These are phyloP conservation scores for Fusarium clavum DNA, from an alignment of 2,329 filamentous ascomycete species.

Conservation along the genomic window DNA sequence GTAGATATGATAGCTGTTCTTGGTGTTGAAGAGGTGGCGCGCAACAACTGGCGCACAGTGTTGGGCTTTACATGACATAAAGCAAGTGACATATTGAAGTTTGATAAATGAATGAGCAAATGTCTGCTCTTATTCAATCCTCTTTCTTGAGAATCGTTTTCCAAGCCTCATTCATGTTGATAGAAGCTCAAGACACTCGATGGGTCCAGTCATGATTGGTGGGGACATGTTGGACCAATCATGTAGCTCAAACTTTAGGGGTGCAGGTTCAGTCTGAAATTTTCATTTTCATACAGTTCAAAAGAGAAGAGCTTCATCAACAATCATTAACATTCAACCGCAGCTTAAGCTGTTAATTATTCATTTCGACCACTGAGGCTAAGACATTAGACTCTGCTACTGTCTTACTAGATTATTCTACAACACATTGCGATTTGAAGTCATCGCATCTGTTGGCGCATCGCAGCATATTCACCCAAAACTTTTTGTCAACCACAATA, in stretches of 20 bases:
- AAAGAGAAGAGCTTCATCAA: conserved; percentile 16
- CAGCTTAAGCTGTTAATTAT: conserved; percentile 7
- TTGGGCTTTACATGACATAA: conserved; percentile 11
- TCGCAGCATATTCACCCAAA: neutral
- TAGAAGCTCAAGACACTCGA: conserved; percentile 18
- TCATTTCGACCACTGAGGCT: neutral
- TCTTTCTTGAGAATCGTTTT: neutral
- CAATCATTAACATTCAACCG: conserved; percentile 25
- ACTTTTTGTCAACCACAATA: conserved; percentile 12
- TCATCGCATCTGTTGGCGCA: neutral
- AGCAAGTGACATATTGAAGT: neutral
- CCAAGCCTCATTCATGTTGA: neutral
- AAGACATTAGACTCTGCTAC: no score
- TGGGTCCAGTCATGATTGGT: conserved; percentile 25
- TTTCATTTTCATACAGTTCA: conserved; percentile 35
- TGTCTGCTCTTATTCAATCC: neutral
- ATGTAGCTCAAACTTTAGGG: conserved; percentile 4
- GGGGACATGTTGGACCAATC: conserved; percentile 37
- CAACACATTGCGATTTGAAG: neutral
- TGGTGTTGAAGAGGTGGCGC: conserved; percentile 1
- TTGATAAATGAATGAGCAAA: neutral
- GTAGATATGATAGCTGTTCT: neutral
- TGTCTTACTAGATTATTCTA: neutral
- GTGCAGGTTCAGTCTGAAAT: conserved; percentile 31
- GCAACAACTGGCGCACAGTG: conserved; percentile 21